These are phyloP conservation scores for Neopestalotiopsis clavispora DNA, from an alignment of 2,329 filamentous ascomycete genomes.

Conservation along the genomic window DNA sequence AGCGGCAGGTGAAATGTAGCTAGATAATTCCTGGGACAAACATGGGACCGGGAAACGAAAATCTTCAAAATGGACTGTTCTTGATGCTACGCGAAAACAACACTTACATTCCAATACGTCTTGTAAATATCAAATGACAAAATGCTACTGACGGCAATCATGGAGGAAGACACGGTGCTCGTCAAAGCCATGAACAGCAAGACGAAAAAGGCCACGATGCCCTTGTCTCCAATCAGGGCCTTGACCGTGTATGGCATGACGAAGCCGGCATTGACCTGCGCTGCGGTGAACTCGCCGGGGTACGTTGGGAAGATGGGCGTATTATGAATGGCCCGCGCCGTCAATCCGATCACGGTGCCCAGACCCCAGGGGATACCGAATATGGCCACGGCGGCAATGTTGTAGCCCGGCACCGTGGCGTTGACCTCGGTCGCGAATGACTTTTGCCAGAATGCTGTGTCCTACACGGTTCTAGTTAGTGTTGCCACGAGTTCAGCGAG, in stretches of 20 bases:
- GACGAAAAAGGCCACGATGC: slow-evolving; percentile 48
- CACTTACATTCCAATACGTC: slow-evolving; percentile 48
- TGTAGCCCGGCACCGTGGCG: slow-evolving; percentile 52
- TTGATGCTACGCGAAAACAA: too few relatives aligned
- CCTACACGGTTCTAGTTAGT: slow-evolving; percentile 5
- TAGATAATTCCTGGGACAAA: too few relatives aligned
- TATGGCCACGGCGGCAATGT: slow-evolving; percentile 48
- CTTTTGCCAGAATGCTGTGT: slow-evolving; percentile 59
- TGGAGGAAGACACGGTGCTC: slow-evolving; percentile 52
- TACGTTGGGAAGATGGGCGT: slow-evolving; percentile 50
- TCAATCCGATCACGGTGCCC: slow-evolving; percentile 51
- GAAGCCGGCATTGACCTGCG: slow-evolving; percentile 47
- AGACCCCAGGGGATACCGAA: slow-evolving; percentile 53
- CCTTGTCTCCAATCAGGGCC: slow-evolving; percentile 47
- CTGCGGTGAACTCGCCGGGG: slow-evolving; percentile 42
- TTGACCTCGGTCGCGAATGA: slow-evolving; percentile 52
- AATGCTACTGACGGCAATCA: slow-evolving; percentile 57
- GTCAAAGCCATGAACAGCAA: slow-evolving; percentile 58
- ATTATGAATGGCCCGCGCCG: slow-evolving; percentile 48
- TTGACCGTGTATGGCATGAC: slow-evolving; percentile 52
- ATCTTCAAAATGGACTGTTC: too few relatives aligned
- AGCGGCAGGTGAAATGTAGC: too few relatives aligned
- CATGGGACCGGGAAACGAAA: slow-evolving; percentile 34
- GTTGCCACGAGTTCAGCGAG: background rate
- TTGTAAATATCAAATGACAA: slow-evolving; percentile 55